These are phyloP conservation scores for Coemansia sp. DNA, from an alignment of 192 early-diverging fungal genomes.

Conservation along the genomic window DNA sequence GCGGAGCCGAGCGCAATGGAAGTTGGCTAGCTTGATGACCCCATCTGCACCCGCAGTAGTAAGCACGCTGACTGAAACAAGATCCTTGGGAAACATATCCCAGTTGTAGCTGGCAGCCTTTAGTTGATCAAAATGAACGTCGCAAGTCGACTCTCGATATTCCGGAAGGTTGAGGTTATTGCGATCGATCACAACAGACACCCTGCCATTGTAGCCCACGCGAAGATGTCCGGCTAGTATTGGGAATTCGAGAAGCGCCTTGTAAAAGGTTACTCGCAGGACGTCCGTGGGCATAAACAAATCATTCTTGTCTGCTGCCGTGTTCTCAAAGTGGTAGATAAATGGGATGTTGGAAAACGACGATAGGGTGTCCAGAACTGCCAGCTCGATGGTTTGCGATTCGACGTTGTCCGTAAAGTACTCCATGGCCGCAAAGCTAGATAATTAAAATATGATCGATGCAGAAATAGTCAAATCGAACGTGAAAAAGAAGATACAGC, in stretches of 20 bases:
- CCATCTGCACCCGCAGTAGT: constrained; percentile 1
- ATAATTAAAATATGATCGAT: not conserved
- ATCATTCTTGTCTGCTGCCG: not conserved
- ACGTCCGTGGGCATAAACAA: constrained; percentile 25
- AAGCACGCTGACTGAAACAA: not conserved
- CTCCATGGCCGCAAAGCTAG: not conserved
- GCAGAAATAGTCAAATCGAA: not conserved
- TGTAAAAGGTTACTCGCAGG: constrained; percentile 17
- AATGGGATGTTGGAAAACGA: constrained; percentile 20
- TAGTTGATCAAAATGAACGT: constrained; percentile 12
- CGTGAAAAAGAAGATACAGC: too few species aligned
- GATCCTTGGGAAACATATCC: constrained; percentile 1
- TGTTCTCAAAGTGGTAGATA: constrained; percentile 21
- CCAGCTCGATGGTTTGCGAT: constrained; percentile 11
- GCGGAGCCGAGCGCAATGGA: constrained; percentile 10
- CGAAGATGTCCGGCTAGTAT: constrained; percentile 19
- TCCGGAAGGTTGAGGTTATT: constrained; percentile 30
- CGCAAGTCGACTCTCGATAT: constrained; percentile 18
- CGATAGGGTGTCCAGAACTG: constrained; percentile 7
- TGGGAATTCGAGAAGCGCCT: constrained; percentile 15
- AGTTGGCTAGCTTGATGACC: constrained; percentile 14
- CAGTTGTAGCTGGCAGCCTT: constrained; percentile 12
- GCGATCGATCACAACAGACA: constrained; percentile 1
- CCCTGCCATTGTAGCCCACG: not conserved
- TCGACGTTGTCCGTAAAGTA: not conserved